phyloP scores from a whole-genome alignment of 1,139 yeast species.

The Pichia sp. region DNA sequence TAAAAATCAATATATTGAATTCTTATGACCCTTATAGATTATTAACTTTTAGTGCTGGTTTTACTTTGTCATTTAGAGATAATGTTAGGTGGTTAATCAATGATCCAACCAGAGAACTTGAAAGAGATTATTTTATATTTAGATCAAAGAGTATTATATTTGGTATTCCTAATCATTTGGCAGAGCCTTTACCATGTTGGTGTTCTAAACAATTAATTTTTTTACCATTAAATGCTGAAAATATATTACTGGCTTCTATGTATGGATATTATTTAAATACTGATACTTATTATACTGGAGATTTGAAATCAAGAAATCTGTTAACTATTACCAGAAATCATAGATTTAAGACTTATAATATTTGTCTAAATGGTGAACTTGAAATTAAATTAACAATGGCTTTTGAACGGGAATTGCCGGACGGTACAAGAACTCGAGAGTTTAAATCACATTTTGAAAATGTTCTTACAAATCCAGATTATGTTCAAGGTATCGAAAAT shows the following conservation, averaged over 20 bases:
- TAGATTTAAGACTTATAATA: constrained; percentile 46
- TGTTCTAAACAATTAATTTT: constrained; percentile 38
- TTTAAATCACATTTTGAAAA: constrained; percentile 70
- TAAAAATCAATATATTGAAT: constrained; percentile 62
- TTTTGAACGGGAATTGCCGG: constrained; percentile 41
- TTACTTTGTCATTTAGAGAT: constrained; percentile 70
- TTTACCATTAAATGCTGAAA: constrained; percentile 14
- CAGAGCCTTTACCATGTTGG: constrained; percentile 57
- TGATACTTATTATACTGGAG: constrained; percentile 13
- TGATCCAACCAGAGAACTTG: constrained; percentile 33
- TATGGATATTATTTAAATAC: constrained; percentile 21
- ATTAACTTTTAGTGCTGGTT: constrained; percentile 68
- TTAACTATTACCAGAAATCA: constrained; percentile 7
- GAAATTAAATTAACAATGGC: constrained; percentile 52
- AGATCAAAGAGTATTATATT: constrained; percentile 62
- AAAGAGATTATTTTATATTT: constrained; percentile 52
- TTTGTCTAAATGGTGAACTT: constrained; percentile 56
- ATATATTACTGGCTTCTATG: constrained; percentile 16
- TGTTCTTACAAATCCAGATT: constrained; percentile 56
- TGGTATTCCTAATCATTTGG: constrained; percentile 63
- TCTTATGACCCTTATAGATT: constrained; percentile 71
- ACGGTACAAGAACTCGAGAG: constrained; percentile 41
- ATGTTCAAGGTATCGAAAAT: constrained; percentile 36
- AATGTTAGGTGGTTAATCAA: constrained; percentile 57
- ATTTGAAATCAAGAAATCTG: constrained; percentile 1